phyloP scores from a whole-genome alignment of 768 basidiomycete species.

The Trametes cinnabarina region DNA sequence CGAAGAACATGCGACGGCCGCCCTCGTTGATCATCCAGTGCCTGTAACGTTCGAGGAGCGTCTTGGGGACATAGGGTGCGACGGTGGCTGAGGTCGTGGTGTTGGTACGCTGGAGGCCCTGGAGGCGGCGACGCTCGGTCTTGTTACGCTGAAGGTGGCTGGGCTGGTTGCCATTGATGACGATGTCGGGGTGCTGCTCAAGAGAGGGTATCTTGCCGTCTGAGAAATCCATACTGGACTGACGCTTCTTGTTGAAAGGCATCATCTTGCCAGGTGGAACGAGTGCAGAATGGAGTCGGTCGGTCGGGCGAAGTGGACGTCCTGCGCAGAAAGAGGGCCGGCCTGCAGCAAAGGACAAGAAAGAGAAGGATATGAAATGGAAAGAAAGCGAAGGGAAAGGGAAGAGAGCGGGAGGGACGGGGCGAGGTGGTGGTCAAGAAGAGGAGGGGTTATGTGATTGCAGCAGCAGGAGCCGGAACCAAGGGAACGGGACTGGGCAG shows the following conservation, averaged over 20 bases:
- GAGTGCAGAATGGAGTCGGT: not conserved
- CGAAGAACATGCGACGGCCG: constrained; percentile 74
- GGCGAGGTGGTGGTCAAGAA: constrained; percentile 12
- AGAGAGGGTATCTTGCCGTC: constrained; percentile 47
- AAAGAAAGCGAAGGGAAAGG: constrained; percentile 12
- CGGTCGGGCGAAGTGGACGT: constrained; percentile 23
- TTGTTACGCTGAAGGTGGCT: constrained; percentile 77
- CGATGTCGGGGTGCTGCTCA: constrained; percentile 49
- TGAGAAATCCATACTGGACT: constrained; percentile 68
- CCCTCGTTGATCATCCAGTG: constrained; percentile 97
- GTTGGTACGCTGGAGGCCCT: constrained; percentile 73
- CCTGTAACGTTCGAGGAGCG: constrained; percentile 47
- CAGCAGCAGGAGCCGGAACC: not conserved
- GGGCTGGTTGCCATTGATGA: constrained; percentile 31
- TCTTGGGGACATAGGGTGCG: constrained; percentile 37
- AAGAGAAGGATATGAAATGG: constrained; percentile 7
- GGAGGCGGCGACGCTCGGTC: constrained; percentile 77
- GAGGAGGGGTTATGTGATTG: constrained; percentile 22
- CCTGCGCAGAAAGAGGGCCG: constrained; percentile 41
- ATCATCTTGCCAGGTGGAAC: constrained; percentile 21
- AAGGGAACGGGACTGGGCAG: not conserved
- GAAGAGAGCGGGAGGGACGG: constrained; percentile 7
- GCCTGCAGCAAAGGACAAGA: constrained; percentile 39
- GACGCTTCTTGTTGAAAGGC: constrained; percentile 41
- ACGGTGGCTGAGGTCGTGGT: constrained; percentile 33